A percentile compares a stretch with the other conserved stretches of the same genome.
Evolutionary conservation across 2,329 filamentous ascomycete genomes (phyloP).

Genomic region (Penicillium sp.): DNA sequence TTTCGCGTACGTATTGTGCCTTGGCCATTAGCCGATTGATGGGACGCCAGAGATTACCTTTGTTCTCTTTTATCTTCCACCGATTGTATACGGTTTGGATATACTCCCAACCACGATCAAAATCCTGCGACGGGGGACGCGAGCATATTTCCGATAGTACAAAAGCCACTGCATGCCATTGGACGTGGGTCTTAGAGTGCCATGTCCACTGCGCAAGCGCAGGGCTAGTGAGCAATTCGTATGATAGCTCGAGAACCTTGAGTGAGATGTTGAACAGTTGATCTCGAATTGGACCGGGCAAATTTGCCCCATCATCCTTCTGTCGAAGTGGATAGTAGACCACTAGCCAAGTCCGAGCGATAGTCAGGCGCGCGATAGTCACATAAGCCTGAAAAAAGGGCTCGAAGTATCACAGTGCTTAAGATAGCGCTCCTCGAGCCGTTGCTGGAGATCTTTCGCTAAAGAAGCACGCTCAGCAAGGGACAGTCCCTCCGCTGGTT

Average conservation of each 20-base stretch:
- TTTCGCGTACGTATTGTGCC: conserved; percentile 16
- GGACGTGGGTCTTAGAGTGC: conserved; percentile 66
- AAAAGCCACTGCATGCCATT: conserved; percentile 68
- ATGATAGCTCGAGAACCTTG: conserved; percentile 72
- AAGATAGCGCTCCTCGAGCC: conserved; percentile 25
- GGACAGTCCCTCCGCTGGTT: neutral
- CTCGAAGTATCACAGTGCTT: conserved; percentile 23
- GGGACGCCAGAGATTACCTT: conserved; percentile 14
- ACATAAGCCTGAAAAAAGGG: conserved; percentile 21
- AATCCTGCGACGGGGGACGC: conserved; percentile 60
- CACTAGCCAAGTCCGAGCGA: conserved; percentile 28
- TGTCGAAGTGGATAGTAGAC: conserved; percentile 20
- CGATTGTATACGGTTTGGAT: conserved; percentile 50
- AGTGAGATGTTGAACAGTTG: conserved; percentile 69
- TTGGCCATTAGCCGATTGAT: conserved; percentile 18
- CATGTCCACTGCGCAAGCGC: conserved; percentile 63
- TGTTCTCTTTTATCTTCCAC: conserved; percentile 22
- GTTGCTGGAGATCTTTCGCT: conserved; percentile 20
- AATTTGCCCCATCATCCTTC: conserved; percentile 7
- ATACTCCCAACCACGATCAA: conserved; percentile 63
- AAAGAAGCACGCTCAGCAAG: conserved; percentile 12
- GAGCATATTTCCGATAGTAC: conserved; percentile 65
- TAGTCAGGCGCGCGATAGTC: conserved; percentile 25
- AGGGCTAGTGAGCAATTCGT: conserved; percentile 66
- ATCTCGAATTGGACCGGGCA: conserved; percentile 11